Evolutionary conservation across 371 early-diverging fungal species (phyloP), one percentile per base, ranked within the genome.

Genomic region (Mucor racemosus): DNA sequence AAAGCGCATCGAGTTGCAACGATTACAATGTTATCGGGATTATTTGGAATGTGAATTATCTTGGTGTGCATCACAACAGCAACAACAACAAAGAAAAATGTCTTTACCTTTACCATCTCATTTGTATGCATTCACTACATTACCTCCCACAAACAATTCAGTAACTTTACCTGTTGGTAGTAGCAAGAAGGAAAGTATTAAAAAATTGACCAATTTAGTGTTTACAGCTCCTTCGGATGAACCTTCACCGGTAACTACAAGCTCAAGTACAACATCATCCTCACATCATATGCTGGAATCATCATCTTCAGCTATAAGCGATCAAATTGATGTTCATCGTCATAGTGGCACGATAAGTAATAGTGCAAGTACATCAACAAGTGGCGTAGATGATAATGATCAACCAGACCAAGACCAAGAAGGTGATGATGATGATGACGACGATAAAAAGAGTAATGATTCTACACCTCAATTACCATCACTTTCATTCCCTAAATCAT

Each of bases 1-100:
- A 10, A 78, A 86, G 39, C 85, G 87, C 44, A 66, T 91, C 34
- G 78, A 84, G 36, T 74, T 90, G 50, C 90, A 88, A 46, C 78
- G 86, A 31, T 65, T 90, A 13, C 84, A 86, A 34, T 93, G 93
- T 66, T 93, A 91, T 73, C 77, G 86, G 15, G 90, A 90, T 38
- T 87, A 87, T 60, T 60, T 93, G n/a, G 88, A 91, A 65, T 80
- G 81, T 15, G 92, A 91, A 61, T 70, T 91, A 34, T 31, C 50
- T 11, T 68, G 76, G 78, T 48, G 79, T 72, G 7, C 60, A n/a
- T 54, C 53, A 34, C 67, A 62, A 26, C 56, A 50, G 21, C 34
- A 11, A 26, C 54, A 50, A 9, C 33, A 48, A 14, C 36, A 26
- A 17, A 46, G 75, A 33, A 75, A 68, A 38, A 58, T 75, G 64